These are phyloP conservation scores for Aegilops umbellulata DNA, from an alignment of 176 grass and related monocot genomes.

Conservation along the genomic window DNA sequence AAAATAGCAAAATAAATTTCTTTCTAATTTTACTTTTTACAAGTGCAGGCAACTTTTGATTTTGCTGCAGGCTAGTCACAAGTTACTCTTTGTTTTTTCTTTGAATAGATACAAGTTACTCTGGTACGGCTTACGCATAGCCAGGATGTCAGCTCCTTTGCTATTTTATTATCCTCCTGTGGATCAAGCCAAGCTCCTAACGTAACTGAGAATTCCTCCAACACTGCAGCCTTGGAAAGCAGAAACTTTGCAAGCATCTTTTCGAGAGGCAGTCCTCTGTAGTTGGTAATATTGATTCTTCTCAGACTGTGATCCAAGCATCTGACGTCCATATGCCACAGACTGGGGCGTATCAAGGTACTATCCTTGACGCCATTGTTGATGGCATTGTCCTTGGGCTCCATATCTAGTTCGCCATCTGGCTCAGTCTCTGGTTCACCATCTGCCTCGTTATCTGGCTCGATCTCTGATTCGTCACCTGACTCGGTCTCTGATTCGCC, in stretches of 20 bases:
- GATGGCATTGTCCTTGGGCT: neutral
- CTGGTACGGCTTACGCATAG: neutral
- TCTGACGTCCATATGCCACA: neutral
- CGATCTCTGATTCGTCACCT: neutral
- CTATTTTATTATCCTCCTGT: neutral
- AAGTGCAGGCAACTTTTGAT: neutral
- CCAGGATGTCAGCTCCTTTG: neutral
- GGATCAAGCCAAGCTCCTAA: neutral
- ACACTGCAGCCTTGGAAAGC: neutral
- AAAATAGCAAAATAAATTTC: neutral
- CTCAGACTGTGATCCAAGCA: neutral
- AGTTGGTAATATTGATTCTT: neutral
- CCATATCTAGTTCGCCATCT: neutral
- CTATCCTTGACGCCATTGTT: neutral
- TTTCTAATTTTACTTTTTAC: neutral
- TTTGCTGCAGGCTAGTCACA: neutral
- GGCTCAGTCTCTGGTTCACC: neutral
- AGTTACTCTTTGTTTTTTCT: neutral
- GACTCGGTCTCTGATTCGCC: neutral
- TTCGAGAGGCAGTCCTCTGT: neutral
- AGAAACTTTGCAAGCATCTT: constrained; percentile 14
- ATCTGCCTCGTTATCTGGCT: neutral
- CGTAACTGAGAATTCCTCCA: neutral
- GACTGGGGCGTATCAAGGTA: neutral
- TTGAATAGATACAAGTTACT: neutral